Evolutionary conservation across 2,329 filamentous ascomycete species (phyloP).

Genomic region (Leptographium galeiforme): DNA sequence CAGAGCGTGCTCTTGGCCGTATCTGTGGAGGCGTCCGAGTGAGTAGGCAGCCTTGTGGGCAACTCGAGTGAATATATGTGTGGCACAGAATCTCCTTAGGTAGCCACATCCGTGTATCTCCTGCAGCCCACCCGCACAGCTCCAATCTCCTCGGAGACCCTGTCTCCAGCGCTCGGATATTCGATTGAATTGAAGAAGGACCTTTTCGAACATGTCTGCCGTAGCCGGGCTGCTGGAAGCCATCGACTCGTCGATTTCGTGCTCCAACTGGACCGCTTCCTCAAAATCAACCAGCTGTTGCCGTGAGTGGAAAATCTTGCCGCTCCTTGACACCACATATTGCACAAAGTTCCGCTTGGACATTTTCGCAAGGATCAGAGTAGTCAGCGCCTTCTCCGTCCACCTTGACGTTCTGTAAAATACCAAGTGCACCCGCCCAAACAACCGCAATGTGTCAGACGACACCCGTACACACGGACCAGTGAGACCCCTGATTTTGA

Average conservation of each 20-base stretch:
- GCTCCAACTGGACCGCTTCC: slow-evolving; percentile 68
- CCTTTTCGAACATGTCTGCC: slow-evolving; percentile 48
- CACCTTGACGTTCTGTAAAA: slow-evolving; percentile 94
- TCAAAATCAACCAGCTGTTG: slow-evolving; percentile 75
- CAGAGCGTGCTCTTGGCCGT: slow-evolving; percentile 62
- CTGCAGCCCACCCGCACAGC: slow-evolving; percentile 65
- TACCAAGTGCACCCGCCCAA: slow-evolving; percentile 87
- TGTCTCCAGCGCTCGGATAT: slow-evolving; percentile 71
- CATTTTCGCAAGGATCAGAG: slow-evolving; percentile 86
- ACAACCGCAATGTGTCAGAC: slow-evolving; percentile 58
- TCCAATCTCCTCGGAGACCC: slow-evolving; percentile 59
- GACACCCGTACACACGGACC: slow-evolving; percentile 79
- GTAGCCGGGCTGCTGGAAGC: slow-evolving; percentile 64
- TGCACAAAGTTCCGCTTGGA: slow-evolving; percentile 75
- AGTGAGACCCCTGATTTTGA: slow-evolving; percentile 52
- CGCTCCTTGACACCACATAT: slow-evolving; percentile 80
- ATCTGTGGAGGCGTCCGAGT: slow-evolving; percentile 68
- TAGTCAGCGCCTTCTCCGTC: slow-evolving; percentile 93
- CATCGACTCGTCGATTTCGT: slow-evolving; percentile 65
- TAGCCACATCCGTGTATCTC: slow-evolving; percentile 80
- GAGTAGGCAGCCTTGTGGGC: slow-evolving; percentile 75
- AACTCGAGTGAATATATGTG: slow-evolving; percentile 86
- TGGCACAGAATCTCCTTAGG: slow-evolving; percentile 75
- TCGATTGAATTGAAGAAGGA: slow-evolving; percentile 59
- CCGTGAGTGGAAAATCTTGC: slow-evolving; percentile 75